Conservation (phyloP, 768 basidiomycete species). For the Russula olivacea region DNA sequence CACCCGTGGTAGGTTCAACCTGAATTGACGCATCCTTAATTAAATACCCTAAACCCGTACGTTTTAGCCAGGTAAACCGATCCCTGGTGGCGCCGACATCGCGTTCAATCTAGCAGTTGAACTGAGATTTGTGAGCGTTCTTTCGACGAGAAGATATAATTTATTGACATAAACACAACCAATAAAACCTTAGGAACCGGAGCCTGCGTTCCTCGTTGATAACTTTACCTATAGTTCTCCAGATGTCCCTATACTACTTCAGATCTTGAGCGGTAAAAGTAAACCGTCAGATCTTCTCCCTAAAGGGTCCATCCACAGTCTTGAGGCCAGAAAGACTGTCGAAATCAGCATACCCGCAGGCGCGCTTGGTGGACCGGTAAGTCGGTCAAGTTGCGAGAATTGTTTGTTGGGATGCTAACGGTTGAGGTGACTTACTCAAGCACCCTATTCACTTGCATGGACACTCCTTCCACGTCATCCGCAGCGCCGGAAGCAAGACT, state of each 20-base stretch:
- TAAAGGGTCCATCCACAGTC: neutral
- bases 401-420: neutral
- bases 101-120: neutral
- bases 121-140: slow-evolving; percentile 8
- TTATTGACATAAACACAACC: neutral
- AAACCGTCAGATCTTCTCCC: slow-evolving; percentile 4
- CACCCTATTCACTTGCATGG: slow-evolving; percentile 16
- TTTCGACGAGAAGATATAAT: neutral
- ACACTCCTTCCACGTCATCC: slow-evolving; percentile 18
- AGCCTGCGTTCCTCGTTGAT: neutral
- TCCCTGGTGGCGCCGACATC: slow-evolving; percentile 14
- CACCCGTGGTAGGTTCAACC: slow-evolving; percentile 12
- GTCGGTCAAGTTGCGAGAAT: neutral
- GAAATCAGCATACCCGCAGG: slow-evolving; percentile 4
- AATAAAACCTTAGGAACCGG: neutral
- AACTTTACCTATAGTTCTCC: neutral
- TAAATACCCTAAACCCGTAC: neutral
- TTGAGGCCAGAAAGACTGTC: neutral
- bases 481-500: slow-evolving; percentile 13
- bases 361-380: slow-evolving; percentile 8
- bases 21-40: neutral
- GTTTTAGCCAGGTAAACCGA: slow-evolving; percentile 8
- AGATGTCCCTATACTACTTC: slow-evolving; percentile 8
- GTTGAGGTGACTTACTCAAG: neutral
- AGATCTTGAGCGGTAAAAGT: slow-evolving; percentile 6